Evolutionary conservation across 805 yeast species (phyloP).

Genomic region (Monosporozyma aquatica): DNA sequence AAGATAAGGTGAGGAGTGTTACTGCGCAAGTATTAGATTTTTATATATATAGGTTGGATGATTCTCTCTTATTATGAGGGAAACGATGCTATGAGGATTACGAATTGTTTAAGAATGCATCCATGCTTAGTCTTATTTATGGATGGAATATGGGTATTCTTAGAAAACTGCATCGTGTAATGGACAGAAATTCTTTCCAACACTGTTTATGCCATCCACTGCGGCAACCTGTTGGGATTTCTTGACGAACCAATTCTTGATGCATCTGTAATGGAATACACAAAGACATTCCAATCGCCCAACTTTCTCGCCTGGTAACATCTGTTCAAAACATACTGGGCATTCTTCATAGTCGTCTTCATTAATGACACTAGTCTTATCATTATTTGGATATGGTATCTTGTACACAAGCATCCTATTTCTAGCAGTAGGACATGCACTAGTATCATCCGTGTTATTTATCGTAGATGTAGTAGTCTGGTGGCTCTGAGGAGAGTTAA

Average conservation of each 20-base stretch:
- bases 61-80: too few species aligned
- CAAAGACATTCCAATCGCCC: constrained; percentile 92
- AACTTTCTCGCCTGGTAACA: constrained; percentile 76
- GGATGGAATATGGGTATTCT: background rate
- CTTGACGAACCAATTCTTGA: constrained; percentile 80
- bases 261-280: constrained; percentile 86
- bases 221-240: constrained; percentile 48
- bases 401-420: constrained; percentile 83
- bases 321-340: constrained; percentile 87
- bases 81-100: too few species aligned
- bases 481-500: too few species aligned
- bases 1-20: too few species aligned
- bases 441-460: constrained; percentile 4
- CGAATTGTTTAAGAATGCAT: too few species aligned
- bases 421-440: constrained; percentile 8
- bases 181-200: constrained; percentile 39
- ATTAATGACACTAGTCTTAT: background rate
- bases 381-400: constrained; percentile 21
- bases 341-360: constrained; percentile 57
- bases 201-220: constrained; percentile 6
- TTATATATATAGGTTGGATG: too few species aligned
- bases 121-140: background rate
- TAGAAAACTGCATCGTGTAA: constrained; percentile 35
- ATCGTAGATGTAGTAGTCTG: too few species aligned
- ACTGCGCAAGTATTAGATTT: too few species aligned